phyloP scores from a whole-genome alignment of 345 rosid genomes.

The Gossypium turneri region DNA sequence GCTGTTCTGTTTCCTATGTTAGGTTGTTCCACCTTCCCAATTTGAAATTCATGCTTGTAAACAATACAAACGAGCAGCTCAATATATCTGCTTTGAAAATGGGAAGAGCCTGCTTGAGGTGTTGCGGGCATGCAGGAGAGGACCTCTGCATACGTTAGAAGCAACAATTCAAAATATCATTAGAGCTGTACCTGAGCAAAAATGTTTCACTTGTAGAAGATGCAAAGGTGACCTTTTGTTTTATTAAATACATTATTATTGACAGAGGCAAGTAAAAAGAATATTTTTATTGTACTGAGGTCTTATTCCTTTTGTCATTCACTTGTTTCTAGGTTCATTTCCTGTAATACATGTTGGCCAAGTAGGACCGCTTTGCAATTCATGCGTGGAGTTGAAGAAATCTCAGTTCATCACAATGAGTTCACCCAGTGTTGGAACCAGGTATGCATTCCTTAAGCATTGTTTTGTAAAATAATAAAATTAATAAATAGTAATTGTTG shows the following conservation, averaged over 20 bases:
- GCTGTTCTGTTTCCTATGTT: conserved; percentile 18
- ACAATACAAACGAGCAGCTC: conserved; percentile 87
- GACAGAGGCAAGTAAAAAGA: not conserved
- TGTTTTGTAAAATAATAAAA: not conserved
- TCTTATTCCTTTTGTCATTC: conserved; percentile 15
- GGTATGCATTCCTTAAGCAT: conserved; percentile 31
- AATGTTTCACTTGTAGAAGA: conserved; percentile 68
- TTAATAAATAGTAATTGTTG: conserved; percentile 3
- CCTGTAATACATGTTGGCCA: conserved; percentile 60
- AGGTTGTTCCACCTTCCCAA: conserved; percentile 96
- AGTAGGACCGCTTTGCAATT: conserved; percentile 69
- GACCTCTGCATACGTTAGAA: conserved; percentile 70
- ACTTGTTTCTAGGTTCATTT: conserved; percentile 46
- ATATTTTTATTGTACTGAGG: conserved; percentile 12
- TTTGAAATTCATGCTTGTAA: conserved; percentile 97
- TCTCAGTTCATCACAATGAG: conserved; percentile 30
- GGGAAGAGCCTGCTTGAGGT: conserved; percentile 98
- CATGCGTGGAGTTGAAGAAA: conserved; percentile 55
- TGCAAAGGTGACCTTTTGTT: conserved; percentile 59
- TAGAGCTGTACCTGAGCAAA: conserved; percentile 54
- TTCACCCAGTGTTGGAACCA: conserved; percentile 30
- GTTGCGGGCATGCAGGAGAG: conserved; percentile 71
- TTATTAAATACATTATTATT: conserved; percentile 3
- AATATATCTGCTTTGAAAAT: conserved; percentile 94
- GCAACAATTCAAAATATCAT: conserved; percentile 55